Percentiles rank a stretch among this genome's conserved stretches.
Conservation (phyloP, 73 alveolate species). For the Uronychia setigera region DNA sequence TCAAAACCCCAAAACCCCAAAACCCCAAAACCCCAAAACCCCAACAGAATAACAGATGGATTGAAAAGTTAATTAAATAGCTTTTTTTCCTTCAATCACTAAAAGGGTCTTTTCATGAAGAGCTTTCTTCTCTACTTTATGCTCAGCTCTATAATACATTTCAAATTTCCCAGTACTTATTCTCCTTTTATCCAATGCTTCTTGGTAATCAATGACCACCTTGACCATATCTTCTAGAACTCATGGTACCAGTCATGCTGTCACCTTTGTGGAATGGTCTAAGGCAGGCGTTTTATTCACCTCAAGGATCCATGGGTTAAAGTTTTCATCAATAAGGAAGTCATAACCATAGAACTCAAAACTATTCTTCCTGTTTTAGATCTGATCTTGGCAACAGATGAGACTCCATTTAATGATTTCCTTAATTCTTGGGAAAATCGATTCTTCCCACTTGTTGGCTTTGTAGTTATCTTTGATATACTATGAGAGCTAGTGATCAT, state of each 20-base stretch:
- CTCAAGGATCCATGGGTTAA: conserved; percentile 14
- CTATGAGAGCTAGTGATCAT: not conserved
- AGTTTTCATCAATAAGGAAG: conserved; percentile 6
- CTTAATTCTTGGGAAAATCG: not conserved
- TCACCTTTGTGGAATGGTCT: conserved; percentile 34
- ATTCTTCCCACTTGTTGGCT: not conserved
- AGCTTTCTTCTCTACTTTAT: not conserved
- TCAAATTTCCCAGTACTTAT: not conserved
- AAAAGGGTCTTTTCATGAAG: not conserved
- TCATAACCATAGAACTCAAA: conserved; percentile 30
- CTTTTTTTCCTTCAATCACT: not conserved
- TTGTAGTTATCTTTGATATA: not conserved
- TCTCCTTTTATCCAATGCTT: not conserved
- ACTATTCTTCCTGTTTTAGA: not conserved
- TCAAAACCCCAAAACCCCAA: no score
- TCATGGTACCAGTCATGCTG: conserved; percentile 3
- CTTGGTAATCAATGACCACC: conserved; percentile 9
- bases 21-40: no score
- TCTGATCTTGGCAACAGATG: not conserved
- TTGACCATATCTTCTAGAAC: conserved; percentile 15
- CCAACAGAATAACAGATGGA: no score
- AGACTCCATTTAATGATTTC: not conserved
- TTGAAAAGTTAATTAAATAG: no score
- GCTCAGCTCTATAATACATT: not conserved
- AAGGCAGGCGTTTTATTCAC: conserved; percentile 17